Percentiles rank a stretch among this genome's conserved stretches.
phyloP scores from a whole-genome alignment of 768 basidiomycete genomes.

The Pleurotus tuber-regium region DNA sequence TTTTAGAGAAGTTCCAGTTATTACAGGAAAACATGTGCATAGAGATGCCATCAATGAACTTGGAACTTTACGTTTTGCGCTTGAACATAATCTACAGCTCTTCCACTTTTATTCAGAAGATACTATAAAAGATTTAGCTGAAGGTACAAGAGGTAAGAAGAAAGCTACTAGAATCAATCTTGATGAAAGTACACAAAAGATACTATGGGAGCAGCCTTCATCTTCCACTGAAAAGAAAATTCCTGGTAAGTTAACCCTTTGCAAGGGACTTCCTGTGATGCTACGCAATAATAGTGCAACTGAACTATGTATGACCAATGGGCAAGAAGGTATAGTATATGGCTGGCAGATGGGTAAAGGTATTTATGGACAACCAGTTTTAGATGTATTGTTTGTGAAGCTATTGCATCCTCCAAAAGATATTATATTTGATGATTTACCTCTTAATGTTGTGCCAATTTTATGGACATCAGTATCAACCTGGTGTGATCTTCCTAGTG shows the following conservation, averaged over 20 bases:
- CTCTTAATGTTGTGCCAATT: constrained; percentile 17
- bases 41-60: constrained; percentile 36
- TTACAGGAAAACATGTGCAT: constrained; percentile 32
- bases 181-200: constrained; percentile 12
- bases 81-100: constrained; percentile 24
- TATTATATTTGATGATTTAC: constrained; percentile 11
- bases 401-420: constrained; percentile 12
- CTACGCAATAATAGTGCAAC: not conserved
- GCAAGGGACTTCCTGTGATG: constrained; percentile 28
- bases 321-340: constrained; percentile 24
- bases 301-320: constrained; percentile 18
- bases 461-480: constrained; percentile 1
- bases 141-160: not conserved
- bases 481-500: constrained; percentile 14
- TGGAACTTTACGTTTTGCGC: constrained; percentile 28
- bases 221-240: constrained; percentile 22
- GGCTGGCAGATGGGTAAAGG: constrained; percentile 21
- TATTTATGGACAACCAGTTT: constrained; percentile 12
- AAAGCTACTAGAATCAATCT: not conserved
- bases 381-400: constrained; percentile 19
- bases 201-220: constrained; percentile 21
- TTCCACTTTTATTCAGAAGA: constrained; percentile 25
- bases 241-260: constrained; percentile 26
- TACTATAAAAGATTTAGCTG: not conserved
- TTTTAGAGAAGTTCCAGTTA: constrained; percentile 35